Evolutionary conservation across 2,329 filamentous ascomycete species (phyloP).

Genomic region (Plenodomus lindquistii): DNA sequence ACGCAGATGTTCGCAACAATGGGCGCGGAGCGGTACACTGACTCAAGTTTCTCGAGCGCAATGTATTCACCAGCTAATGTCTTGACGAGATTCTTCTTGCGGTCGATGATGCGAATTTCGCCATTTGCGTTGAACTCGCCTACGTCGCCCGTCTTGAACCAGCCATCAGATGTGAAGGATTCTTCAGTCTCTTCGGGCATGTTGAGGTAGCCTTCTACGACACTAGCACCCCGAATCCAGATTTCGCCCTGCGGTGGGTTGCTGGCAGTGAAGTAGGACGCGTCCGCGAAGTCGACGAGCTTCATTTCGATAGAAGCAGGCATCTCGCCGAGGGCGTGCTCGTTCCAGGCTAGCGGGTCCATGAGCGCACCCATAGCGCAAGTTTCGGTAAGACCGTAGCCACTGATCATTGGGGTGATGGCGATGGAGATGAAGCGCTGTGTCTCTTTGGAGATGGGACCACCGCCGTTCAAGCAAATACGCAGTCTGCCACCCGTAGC

Average conservation of each 20-base stretch:
- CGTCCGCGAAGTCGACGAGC: slow-evolving; percentile 85
- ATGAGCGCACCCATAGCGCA: slow-evolving; percentile 80
- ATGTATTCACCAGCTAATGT: slow-evolving; percentile 95
- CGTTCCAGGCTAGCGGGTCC: slow-evolving; percentile 83
- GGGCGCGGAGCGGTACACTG: slow-evolving; percentile 80
- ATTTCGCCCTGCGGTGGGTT: slow-evolving; percentile 89
- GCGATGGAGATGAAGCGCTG: slow-evolving; percentile 89
- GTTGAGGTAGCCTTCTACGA: slow-evolving; percentile 79
- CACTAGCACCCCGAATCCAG: slow-evolving; percentile 77
- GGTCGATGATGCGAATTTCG: slow-evolving; percentile 85
- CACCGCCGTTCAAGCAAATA: slow-evolving; percentile 92
- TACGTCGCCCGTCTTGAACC: slow-evolving; percentile 98
- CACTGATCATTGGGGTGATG: slow-evolving; percentile 89
- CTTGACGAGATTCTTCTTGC: slow-evolving; percentile 98
- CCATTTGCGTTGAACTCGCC: slow-evolving; percentile 83
- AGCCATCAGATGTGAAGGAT: slow-evolving; percentile 79
- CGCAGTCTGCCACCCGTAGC: slow-evolving; percentile 86
- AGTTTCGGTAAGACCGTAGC: slow-evolving; percentile 95
- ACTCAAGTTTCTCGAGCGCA: slow-evolving; percentile 91
- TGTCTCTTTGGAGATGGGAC: slow-evolving; percentile 84
- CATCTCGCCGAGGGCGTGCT: slow-evolving; percentile 75
- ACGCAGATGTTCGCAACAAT: slow-evolving; percentile 86
- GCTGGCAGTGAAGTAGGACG: slow-evolving; percentile 78
- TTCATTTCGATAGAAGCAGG: slow-evolving; percentile 82
- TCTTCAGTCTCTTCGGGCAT: slow-evolving; percentile 83